Base-by-base conservation (phyloP, 768 basidiomycete species). In the Lentinula edodes region DNA sequence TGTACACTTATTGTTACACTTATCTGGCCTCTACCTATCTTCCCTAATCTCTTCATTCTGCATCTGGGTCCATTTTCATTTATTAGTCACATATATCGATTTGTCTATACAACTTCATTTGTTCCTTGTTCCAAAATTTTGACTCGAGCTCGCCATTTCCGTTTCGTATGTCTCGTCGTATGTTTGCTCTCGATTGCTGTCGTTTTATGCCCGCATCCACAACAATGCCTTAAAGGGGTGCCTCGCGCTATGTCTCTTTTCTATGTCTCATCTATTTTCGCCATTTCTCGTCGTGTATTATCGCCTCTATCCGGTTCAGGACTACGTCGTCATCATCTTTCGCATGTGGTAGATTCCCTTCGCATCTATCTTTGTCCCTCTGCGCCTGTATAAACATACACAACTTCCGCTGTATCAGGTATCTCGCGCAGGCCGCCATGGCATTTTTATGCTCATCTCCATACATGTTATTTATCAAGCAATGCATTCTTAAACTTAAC, bases 181-280 rank as follows among this genome's bases (percentile, higher is more conserved):
- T 70, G 56, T 64, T 63, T 64, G 65, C 66, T 71, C 63, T 68
- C 73, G 70, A 64, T 69, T 72, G 77, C 74, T 78, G 67, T 76
- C 71, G 65, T 58, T 63, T 64, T 66, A 74, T 76, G 74, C 74
- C 69, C 71, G 54, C 54, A 52, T 51, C 41, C 51, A 28, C 28
- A 28, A 28, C 59, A 53, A 51, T 58, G 52, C 61, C 63, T 63
- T 65, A 68, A 59, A 48, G 50, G 36, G 48, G 48, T 45, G 66
- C 62, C 68, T 62, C 67, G 65, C 65, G 34, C 51, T 55, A 41
- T 36, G 46, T 41, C 52, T 57, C 56, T 63, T 56, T 65, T 64
- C 62, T 54, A 60, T 58, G 61, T 60, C 50, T 62, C 61, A 55
- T 66, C 23, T 39, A 48, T 35, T n/a, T 58, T 28, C 41, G 38